A percentile compares a stretch with the other conserved stretches of the same genome.
These are phyloP conservation scores for Epichloe hybrida DNA, from an alignment of 2,329 filamentous ascomycete species.

Conservation along the genomic window DNA sequence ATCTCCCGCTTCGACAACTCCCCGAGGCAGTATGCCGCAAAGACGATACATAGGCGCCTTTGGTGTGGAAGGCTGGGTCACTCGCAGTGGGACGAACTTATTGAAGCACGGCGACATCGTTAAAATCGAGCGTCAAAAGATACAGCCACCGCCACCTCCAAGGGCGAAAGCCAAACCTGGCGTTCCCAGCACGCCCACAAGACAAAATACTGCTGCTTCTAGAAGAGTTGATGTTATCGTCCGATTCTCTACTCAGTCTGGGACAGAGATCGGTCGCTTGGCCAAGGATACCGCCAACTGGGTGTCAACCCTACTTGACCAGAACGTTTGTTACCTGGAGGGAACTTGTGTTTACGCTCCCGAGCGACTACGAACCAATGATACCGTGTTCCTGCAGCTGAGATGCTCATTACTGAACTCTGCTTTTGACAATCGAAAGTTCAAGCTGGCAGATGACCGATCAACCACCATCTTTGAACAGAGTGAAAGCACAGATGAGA, in stretches of 20 bases:
- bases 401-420: slow-evolving; percentile 60
- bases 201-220: slow-evolving; percentile 36
- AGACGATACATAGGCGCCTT: slow-evolving; percentile 78
- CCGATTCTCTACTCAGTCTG: slow-evolving; percentile 68
- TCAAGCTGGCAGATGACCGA: slow-evolving; percentile 55
- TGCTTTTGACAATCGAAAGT: slow-evolving; percentile 52
- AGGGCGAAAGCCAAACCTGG: slow-evolving; percentile 31
- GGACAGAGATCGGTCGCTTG: slow-evolving; percentile 74
- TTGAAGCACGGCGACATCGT: slow-evolving; percentile 73
- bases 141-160: slow-evolving; percentile 41
- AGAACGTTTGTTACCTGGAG: slow-evolving; percentile 77
- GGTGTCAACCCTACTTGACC: slow-evolving; percentile 86
- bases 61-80: slow-evolving; percentile 85
- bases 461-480: slow-evolving; percentile 66
- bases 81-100: slow-evolving; percentile 62
- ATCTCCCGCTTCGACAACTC: background rate
- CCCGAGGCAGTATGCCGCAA: slow-evolving; percentile 19
- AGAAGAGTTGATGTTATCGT: slow-evolving; percentile 76
- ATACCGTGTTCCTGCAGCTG: slow-evolving; percentile 86
- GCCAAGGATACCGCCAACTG: slow-evolving; percentile 79
- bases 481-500: slow-evolving; percentile 75
- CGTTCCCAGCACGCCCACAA: slow-evolving; percentile 16
- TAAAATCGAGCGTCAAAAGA: slow-evolving; percentile 72
- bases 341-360: slow-evolving; percentile 82
- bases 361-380: slow-evolving; percentile 73